These are phyloP conservation scores for Mycena kentingensis DNA, from an alignment of 768 basidiomycete species.

Conservation along the genomic window DNA sequence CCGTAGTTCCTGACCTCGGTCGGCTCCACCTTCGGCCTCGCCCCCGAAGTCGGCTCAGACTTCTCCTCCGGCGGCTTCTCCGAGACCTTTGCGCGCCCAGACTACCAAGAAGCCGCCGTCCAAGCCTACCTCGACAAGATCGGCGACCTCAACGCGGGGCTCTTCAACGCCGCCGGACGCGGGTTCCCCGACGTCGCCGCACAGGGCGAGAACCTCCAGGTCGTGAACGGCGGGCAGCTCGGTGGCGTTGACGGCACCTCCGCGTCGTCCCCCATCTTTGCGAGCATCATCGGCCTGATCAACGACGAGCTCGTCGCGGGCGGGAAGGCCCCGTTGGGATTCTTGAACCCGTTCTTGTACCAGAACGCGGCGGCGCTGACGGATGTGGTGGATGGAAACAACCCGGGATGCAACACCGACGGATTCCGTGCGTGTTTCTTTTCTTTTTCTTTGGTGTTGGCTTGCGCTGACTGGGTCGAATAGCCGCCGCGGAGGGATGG, in stretches of 20 bases:
- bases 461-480: too few relatives aligned
- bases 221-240: background rate
- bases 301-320: conserved; percentile 41
- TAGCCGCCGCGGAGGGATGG: too few relatives aligned
- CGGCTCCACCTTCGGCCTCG: conserved; percentile 7
- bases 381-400: conserved; percentile 10
- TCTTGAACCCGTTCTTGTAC: conserved; percentile 19
- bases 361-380: conserved; percentile 5
- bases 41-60: conserved; percentile 3
- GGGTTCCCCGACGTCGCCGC: conserved; percentile 23
- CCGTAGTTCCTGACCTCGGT: conserved; percentile 9
- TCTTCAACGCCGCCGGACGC: too few relatives aligned
- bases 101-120: conserved; percentile 35
- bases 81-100: conserved; percentile 37
- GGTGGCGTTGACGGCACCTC: conserved; percentile 42
- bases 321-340: conserved; percentile 36
- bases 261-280: conserved; percentile 44
- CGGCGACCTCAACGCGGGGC: conserved; percentile 15
- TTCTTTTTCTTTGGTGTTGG: too few relatives aligned
- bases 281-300: conserved; percentile 43
- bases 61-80: conserved; percentile 41
- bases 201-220: conserved; percentile 15
- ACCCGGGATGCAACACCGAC: too few relatives aligned
- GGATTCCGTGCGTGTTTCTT: too few relatives aligned
- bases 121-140: conserved; percentile 23